Percentiles rank a stretch among this genome's conserved stretches.
phyloP scores from a whole-genome alignment of 768 basidiomycete genomes.

The Pleurotus pulmonarius region DNA sequence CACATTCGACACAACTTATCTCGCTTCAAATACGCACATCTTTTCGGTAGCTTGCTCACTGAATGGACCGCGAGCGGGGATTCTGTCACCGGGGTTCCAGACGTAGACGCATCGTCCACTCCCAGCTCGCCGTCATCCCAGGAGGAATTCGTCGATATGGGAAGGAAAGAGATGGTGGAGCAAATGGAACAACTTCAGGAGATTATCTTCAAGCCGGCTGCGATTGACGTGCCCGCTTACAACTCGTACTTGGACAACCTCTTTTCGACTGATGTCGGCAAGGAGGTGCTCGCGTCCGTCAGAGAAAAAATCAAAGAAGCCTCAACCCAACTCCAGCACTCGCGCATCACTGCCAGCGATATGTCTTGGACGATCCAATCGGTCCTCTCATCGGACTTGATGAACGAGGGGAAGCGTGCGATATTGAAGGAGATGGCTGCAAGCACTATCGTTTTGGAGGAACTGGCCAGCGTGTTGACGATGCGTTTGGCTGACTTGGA shows the following conservation, averaged over 20 bases:
- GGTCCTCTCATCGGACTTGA: conserved; percentile 30
- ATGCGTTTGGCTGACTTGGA: conserved; percentile 40
- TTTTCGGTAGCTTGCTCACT: conserved; percentile 39
- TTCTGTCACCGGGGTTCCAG: conserved; percentile 23
- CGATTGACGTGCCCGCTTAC: conserved; percentile 28
- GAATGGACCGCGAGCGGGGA: conserved; percentile 43
- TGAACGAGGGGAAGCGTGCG: conserved; percentile 35
- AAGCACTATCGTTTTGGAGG: conserved; percentile 33
- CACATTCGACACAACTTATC: conserved; percentile 33
- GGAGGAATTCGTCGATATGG: conserved; percentile 25
- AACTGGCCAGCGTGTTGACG: conserved; percentile 39
- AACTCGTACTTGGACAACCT: conserved; percentile 31
- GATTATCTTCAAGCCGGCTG: conserved; percentile 35
- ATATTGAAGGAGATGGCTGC: conserved; percentile 38
- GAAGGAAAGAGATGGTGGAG: conserved; percentile 38
- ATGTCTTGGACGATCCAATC: conserved; percentile 29
- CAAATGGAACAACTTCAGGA: conserved; percentile 35
- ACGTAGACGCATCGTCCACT: conserved; percentile 5
- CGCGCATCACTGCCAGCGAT: conserved; percentile 19
- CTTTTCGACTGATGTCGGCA: conserved; percentile 29
- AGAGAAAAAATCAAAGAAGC: conserved; percentile 25
- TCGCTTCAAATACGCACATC: conserved; percentile 35
- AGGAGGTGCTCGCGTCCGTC: conserved; percentile 23
- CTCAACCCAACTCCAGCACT: conserved; percentile 21
- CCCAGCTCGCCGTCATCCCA: conserved; percentile 10